Conservation (phyloP, 2,329 filamentous ascomycete genomes). For the Camptophora hylomeconis region DNA sequence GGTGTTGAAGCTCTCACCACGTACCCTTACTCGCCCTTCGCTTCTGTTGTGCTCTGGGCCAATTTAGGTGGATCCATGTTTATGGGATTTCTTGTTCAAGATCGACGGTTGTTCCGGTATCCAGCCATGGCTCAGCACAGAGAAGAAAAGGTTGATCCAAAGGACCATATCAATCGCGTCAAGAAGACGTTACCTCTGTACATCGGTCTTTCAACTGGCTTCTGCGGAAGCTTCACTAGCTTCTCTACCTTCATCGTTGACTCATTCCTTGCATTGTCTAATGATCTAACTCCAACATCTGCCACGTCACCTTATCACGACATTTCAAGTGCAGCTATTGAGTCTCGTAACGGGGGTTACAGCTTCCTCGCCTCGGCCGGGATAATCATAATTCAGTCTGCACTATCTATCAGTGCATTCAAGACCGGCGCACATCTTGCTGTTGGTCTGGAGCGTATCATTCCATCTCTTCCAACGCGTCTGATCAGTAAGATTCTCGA, state of each 20-base stretch:
- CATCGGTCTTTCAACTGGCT: constrained; percentile 67
- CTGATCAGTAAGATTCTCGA: constrained; percentile 49
- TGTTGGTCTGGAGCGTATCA: constrained; percentile 39
- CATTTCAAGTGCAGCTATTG: background rate
- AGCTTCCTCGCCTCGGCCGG: constrained; percentile 63
- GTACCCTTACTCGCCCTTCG: constrained; percentile 61
- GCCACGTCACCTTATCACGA: background rate
- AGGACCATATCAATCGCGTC: constrained; percentile 24
- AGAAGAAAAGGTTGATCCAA: constrained; percentile 38
- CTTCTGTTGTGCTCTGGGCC: constrained; percentile 64
- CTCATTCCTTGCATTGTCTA: constrained; percentile 59
- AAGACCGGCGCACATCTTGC: constrained; percentile 61
- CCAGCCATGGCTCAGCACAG: background rate
- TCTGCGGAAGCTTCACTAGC: constrained; percentile 73
- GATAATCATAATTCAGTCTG: constrained; percentile 54
- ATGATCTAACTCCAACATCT: constrained; percentile 37
- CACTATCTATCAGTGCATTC: constrained; percentile 53
- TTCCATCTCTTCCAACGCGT: constrained; percentile 43
- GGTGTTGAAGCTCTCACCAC: constrained; percentile 62
- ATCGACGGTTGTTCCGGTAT: constrained; percentile 54
- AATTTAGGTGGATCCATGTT: constrained; percentile 67
- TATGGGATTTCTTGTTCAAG: constrained; percentile 69
- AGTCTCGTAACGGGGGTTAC: constrained; percentile 59
- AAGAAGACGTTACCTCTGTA: constrained; percentile 79
- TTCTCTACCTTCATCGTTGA: constrained; percentile 74